phyloP scores from a whole-genome alignment of 768 basidiomycete genomes.

The Pulveroboletus sp. region DNA sequence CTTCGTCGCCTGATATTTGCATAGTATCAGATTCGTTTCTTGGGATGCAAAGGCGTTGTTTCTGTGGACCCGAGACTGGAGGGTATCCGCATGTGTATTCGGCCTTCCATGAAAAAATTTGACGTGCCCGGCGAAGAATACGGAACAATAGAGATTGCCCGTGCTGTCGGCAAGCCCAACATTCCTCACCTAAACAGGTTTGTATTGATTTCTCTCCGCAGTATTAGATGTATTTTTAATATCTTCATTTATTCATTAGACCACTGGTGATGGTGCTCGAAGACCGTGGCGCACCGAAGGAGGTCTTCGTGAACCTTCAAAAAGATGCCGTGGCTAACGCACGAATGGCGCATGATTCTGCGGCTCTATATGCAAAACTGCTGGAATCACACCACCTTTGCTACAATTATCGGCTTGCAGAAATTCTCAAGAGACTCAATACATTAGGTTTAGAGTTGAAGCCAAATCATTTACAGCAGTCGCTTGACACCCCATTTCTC shows the following conservation, averaged over 20 bases:
- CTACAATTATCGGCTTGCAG: constrained; percentile 45
- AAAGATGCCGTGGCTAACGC: constrained; percentile 53
- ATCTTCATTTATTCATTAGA: constrained; percentile 34
- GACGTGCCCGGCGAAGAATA: constrained; percentile 42
- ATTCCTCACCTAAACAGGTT: constrained; percentile 73
- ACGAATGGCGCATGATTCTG: constrained; percentile 57
- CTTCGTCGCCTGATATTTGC: neutral
- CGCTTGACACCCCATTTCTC: constrained; percentile 57
- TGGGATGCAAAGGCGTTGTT: constrained; percentile 84
- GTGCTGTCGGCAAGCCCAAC: constrained; percentile 58
- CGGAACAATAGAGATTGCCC: constrained; percentile 74
- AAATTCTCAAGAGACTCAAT: constrained; percentile 49
- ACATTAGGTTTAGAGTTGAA: constrained; percentile 48
- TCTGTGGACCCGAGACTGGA: constrained; percentile 53
- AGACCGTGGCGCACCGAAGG: constrained; percentile 59
- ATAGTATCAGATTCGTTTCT: constrained; percentile 77
- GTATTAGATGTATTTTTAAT: neutral
- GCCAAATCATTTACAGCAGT: constrained; percentile 28
- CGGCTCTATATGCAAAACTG: constrained; percentile 45
- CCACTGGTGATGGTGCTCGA: constrained; percentile 78
- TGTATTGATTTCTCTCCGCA: constrained; percentile 30
- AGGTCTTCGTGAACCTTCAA: constrained; percentile 64
- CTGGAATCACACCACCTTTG: constrained; percentile 50
- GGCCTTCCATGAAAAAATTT: constrained; percentile 79
- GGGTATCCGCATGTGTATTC: constrained; percentile 65